Percentiles rank a stretch among this genome's conserved stretches.
These are phyloP conservation scores for Ceratocystis destructans DNA, from an alignment of 2,329 filamentous ascomycete genomes.

Conservation along the genomic window DNA sequence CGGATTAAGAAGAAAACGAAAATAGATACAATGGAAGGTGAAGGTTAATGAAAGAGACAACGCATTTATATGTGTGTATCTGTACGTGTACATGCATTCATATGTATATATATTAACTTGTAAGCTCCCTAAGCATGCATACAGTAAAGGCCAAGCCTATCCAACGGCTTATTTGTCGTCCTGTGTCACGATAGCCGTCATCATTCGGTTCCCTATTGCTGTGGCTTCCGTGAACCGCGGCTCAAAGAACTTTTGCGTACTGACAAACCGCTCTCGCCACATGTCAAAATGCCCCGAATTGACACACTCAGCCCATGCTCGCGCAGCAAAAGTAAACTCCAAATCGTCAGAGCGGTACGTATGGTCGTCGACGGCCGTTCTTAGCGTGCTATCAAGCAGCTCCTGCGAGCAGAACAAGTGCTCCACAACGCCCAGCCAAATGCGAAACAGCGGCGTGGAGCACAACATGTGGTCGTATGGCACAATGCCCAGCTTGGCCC, in stretches of 20 bases:
- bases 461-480: slow-evolving; percentile 99
- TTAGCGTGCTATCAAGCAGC: slow-evolving; percentile 70
- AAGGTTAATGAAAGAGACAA: no score
- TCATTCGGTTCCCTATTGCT: slow-evolving; percentile 88
- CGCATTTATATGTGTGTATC: no score
- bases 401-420: slow-evolving; percentile 77
- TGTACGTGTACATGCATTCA: not conserved
- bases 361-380: slow-evolving; percentile 75
- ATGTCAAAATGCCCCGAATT: slow-evolving; percentile 82
- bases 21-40: no score
- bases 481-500: slow-evolving; percentile 83
- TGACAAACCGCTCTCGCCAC: slow-evolving; percentile 81
- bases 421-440: slow-evolving; percentile 95
- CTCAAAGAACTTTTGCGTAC: slow-evolving; percentile 82
- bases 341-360: slow-evolving; percentile 91
- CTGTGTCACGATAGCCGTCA: slow-evolving; percentile 74
- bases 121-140: no score
- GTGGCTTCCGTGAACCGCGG: slow-evolving; percentile 79
- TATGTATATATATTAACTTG: not conserved
- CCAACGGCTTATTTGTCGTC: slow-evolving; percentile 21
- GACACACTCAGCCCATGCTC: slow-evolving; percentile 92
- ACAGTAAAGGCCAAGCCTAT: no score
- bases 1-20: not conserved
- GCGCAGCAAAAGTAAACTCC: slow-evolving; percentile 92
- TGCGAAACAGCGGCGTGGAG: slow-evolving; percentile 88